Evolutionary conservation across 495 filamentous ascomycete genomes (phyloP).

Genomic region (Cercophora samala): DNA sequence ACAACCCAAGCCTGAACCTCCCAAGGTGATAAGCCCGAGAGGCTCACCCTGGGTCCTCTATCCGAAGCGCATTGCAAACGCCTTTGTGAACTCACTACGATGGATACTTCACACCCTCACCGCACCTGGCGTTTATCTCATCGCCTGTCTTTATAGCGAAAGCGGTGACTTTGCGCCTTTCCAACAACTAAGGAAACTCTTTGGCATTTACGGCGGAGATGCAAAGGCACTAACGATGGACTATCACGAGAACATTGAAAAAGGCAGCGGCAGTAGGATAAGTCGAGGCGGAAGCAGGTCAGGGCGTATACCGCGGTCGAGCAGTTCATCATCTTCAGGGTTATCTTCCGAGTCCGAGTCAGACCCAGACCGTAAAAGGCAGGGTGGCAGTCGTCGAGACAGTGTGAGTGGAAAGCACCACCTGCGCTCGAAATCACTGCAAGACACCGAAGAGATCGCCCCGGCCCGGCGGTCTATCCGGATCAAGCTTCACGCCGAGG

Average conservation of each 20-base stretch:
- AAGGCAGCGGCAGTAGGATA: slow-evolving; percentile 29
- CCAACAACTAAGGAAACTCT: slow-evolving; percentile 57
- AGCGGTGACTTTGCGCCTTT: slow-evolving; percentile 73
- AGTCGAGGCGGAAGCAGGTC: slow-evolving; percentile 22
- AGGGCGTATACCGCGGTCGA: slow-evolving; percentile 47
- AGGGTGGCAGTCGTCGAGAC: slow-evolving; percentile 23
- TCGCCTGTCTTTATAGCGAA: slow-evolving; percentile 76
- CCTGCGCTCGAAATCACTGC: slow-evolving; percentile 54
- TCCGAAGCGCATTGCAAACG: slow-evolving; percentile 55
- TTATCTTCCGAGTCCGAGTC: slow-evolving; percentile 61
- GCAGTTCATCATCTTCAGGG: slow-evolving; percentile 58
- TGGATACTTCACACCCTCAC: slow-evolving; percentile 75
- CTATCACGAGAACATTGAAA: slow-evolving; percentile 35
- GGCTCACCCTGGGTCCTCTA: slow-evolving; percentile 49
- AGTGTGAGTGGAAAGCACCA: slow-evolving; percentile 31
- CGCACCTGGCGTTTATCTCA: slow-evolving; percentile 74
- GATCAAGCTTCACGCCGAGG: slow-evolving; percentile 87
- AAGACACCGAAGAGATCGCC: slow-evolving; percentile 54
- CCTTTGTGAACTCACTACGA: slow-evolving; percentile 62
- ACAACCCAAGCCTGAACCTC: slow-evolving; percentile 28
- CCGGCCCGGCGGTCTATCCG: slow-evolving; percentile 77
- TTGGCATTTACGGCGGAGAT: slow-evolving; percentile 43
- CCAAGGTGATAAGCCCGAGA: slow-evolving; percentile 36
- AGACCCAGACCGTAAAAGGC: slow-evolving; percentile 36
- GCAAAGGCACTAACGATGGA: slow-evolving; percentile 38